These are phyloP conservation scores for Coemansia sp. DNA, from an alignment of 192 early-diverging fungal genomes.

Conservation along the genomic window DNA sequence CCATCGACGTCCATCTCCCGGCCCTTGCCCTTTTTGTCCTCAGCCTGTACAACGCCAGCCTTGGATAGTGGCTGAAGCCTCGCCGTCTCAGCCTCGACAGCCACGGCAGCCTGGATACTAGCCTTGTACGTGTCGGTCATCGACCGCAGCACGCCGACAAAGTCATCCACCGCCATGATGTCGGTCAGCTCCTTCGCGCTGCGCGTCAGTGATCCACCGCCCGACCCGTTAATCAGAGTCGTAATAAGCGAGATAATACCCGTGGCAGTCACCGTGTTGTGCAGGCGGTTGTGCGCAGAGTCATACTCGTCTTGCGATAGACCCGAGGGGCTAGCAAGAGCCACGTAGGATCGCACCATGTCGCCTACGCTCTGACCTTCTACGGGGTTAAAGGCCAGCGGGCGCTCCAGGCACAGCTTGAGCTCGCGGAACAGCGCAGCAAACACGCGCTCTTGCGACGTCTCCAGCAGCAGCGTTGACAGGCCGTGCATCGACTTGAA, in stretches of 20 bases:
- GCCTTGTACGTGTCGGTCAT: conserved; percentile 23
- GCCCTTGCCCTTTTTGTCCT: background rate
- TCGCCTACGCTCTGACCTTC: background rate
- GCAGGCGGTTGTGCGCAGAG: conserved; percentile 20
- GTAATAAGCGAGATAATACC: conserved; percentile 40
- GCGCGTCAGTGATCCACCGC: conserved; percentile 39
- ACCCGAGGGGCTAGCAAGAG: conserved; percentile 27
- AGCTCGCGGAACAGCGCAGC: conserved; percentile 36
- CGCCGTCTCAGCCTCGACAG: conserved; percentile 29
- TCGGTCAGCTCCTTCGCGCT: conserved; percentile 35
- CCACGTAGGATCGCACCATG: conserved; percentile 23
- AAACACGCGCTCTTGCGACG: conserved; percentile 44
- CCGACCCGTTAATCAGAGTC: conserved; percentile 35
- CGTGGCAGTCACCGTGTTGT: conserved; percentile 31
- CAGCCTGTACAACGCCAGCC: conserved; percentile 15
- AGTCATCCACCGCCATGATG: conserved; percentile 30
- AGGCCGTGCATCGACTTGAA: conserved; percentile 49
- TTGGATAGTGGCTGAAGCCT: conserved; percentile 8
- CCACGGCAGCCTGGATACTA: conserved; percentile 34
- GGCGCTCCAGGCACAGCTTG: conserved; percentile 22
- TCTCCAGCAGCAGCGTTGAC: conserved; percentile 47
- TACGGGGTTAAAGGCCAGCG: background rate
- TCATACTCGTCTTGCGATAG: conserved; percentile 27
- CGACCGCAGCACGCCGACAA: conserved; percentile 20
- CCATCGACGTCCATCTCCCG: conserved; percentile 47